Evolutionary conservation across 371 early-diverging fungal genomes (phyloP), one percentile per base, ranked within the genome.

Genomic region (Umbelopsis sp.): DNA sequence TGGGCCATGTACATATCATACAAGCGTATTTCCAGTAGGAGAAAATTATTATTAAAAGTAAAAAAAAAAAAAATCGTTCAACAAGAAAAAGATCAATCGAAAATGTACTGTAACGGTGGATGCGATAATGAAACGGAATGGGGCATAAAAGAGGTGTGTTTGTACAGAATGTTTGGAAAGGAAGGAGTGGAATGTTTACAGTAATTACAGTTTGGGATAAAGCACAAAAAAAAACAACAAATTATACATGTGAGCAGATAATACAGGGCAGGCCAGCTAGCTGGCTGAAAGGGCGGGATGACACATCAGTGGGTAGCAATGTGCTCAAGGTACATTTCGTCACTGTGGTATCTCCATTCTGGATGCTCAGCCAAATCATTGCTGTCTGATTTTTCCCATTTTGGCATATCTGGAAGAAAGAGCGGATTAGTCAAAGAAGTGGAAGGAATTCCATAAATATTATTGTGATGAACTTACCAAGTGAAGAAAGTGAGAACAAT

Each of bases 331-430:
- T 57, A 57, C 29, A 25, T 78, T 46, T 72, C 32, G 24, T 77
- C 76, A 50, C 67, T 69, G n/a, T 73, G 74, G 66, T 80, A 83
- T 46, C 77, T 77, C 83, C 83, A 83, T 74, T 83, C 83, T 44
- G 83, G 83, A 74, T 83, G 77, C 32, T 74, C 66, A 67, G 79
- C 78, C 16, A 83, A 63, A 51, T 67, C 70, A n/a, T 75, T 16
- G 5, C 80, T 83, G 63, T 83, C 74, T 38, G 69, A 65, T 45
- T 70, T 68, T 10, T 76, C 68, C 83, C 83, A 83, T 65, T 80
- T 79, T 14, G 74, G 77, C 35, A 57, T 72, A 70, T 80, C 83
- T 74, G 65, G 6, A 16, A 10, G 11, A 48, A 45, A 52, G 41
- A n/a, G 3, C 5, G 10, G 38, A 67, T 45, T 22, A 57, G 8